Conservation (phyloP, 306 rosid species). For the Medicago truncatula region DNA sequence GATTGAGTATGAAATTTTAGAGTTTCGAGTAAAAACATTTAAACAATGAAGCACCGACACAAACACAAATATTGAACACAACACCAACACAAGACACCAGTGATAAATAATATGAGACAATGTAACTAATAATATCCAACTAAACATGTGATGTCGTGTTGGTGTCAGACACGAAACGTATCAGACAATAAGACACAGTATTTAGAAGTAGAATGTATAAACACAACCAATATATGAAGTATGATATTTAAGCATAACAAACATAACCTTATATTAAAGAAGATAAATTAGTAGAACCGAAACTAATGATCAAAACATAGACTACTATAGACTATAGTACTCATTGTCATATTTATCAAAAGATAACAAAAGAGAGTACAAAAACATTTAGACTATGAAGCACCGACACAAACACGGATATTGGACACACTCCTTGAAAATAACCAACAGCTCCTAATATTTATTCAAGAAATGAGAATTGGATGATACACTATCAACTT, state of each 20-base stretch:
- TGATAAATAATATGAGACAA: no score
- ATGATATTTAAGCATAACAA: background rate
- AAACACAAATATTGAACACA: no score
- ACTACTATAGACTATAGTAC: background rate
- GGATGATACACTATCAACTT: constrained; percentile 7
- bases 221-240: background rate
- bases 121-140: no score
- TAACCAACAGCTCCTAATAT: background rate
- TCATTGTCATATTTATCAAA: background rate
- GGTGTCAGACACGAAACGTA: no score
- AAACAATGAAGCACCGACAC: no score
- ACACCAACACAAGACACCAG: no score
- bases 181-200: no score
- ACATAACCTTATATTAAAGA: background rate
- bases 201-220: background rate
- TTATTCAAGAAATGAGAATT: background rate
- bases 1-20: background rate
- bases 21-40: background rate
- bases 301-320: background rate
- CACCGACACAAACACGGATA: no score
- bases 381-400: no score
- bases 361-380: background rate
- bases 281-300: background rate
- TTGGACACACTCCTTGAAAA: background rate
- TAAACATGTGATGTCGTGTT: no score